A percentile compares a stretch with the other conserved stretches of the same genome.
These are phyloP conservation scores for Solidago caesia DNA, from an alignment of 129 eudicot species.

Conservation along the genomic window DNA sequence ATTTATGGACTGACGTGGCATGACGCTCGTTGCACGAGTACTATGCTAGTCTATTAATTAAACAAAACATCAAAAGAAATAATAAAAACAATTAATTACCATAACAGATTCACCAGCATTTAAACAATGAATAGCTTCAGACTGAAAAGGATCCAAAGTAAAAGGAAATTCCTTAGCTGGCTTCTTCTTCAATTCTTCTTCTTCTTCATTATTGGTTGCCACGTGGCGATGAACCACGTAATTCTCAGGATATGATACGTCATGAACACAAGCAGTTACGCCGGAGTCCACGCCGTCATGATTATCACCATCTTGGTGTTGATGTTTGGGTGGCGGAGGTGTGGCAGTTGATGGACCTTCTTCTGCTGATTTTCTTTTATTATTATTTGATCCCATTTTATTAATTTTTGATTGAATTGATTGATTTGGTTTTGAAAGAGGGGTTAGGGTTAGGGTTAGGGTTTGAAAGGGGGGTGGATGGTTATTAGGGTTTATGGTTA, in stretches of 20 bases:
- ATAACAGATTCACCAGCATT: constrained; percentile 91
- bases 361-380: constrained; percentile 57
- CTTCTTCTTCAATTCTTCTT: constrained; percentile 35
- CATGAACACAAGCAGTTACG: constrained; percentile 67
- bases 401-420: background rate
- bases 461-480: too few species aligned
- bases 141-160: constrained; percentile 82
- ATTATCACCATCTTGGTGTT: constrained; percentile 37
- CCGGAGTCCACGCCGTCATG: constrained; percentile 38
- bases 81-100: constrained; percentile 38
- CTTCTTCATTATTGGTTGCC: too few species aligned
- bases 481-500: too few species aligned
- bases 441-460: too few species aligned
- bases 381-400: constrained; percentile 60
- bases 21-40: too few species aligned
- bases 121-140: constrained; percentile 82
- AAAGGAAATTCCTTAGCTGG: constrained; percentile 95
- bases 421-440: too few species aligned
- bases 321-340: constrained; percentile 47
- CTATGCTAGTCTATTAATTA: too few species aligned
- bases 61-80: too few species aligned
- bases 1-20: too few species aligned
- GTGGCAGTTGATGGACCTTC: constrained; percentile 39
- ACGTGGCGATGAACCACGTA: constrained; percentile 36
- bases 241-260: constrained; percentile 78